Conservation (phyloP, 2,329 filamentous ascomycete genomes). For the Ophiocordyceps unilateralis region DNA sequence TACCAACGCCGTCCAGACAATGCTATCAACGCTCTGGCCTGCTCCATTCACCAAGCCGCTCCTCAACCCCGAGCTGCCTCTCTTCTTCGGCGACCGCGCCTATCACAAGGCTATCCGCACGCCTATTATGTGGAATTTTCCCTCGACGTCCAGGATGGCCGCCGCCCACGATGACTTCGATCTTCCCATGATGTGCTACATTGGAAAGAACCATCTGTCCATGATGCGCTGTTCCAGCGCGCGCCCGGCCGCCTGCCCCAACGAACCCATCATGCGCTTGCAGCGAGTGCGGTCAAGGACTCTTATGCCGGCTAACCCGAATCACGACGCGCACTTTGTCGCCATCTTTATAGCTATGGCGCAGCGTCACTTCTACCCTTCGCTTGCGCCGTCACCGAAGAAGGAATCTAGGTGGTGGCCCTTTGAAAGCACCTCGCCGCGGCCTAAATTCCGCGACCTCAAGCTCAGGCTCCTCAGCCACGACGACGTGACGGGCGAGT, state of each 20-base stretch:
- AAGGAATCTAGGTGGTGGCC: constrained; percentile 11
- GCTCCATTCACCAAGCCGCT: constrained; percentile 12
- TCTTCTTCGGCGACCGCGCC: constrained; percentile 29
- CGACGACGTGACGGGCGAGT: constrained; percentile 27
- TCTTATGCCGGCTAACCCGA: constrained; percentile 26
- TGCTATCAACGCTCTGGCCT: constrained; percentile 29
- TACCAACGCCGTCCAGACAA: constrained; percentile 22
- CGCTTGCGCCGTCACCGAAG: constrained; percentile 6
- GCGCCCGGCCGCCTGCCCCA: constrained; percentile 24
- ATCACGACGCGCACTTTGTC: constrained; percentile 35
- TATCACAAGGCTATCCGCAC: constrained; percentile 28
- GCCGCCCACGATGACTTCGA: constrained; percentile 8
- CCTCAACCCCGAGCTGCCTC: constrained; percentile 22
- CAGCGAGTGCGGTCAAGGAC: constrained; percentile 28
- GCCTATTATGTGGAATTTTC: constrained; percentile 31
- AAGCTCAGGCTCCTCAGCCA: constrained; percentile 33
- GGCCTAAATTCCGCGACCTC: constrained; percentile 26
- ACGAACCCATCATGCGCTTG: constrained; percentile 29
- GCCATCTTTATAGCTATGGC: constrained; percentile 39
- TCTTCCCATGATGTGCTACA: constrained; percentile 24
- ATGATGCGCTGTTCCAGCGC: constrained; percentile 29
- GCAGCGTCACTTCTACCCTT: constrained; percentile 32
- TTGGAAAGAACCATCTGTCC: constrained; percentile 28
- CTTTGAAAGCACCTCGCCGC: constrained; percentile 5
- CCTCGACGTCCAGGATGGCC: constrained; percentile 6